phyloP scores from a whole-genome alignment of 2,329 filamentous ascomycete genomes.

The Neofusicoccum sp. region DNA sequence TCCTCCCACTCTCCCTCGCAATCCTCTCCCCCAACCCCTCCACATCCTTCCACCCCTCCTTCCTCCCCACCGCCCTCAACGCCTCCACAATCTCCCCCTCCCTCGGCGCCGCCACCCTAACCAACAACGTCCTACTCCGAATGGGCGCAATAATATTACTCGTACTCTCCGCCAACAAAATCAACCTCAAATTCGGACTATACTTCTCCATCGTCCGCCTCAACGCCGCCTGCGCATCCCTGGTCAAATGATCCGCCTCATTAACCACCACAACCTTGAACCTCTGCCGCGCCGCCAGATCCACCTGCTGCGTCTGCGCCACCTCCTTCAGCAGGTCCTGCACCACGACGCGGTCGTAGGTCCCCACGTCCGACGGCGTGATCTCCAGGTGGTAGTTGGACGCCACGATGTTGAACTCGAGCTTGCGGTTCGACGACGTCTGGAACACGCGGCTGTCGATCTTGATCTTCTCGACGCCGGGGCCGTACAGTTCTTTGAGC shows the following conservation, averaged over 20 bases:
- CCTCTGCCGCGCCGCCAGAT: constrained; percentile 80
- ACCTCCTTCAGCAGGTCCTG: constrained; percentile 97
- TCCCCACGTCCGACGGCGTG: constrained; percentile 93
- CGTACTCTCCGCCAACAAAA: constrained; percentile 90
- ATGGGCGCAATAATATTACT: constrained; percentile 99
- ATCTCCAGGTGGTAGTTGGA: constrained; percentile 98
- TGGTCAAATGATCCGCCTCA: constrained; percentile 88
- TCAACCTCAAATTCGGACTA: constrained; percentile 87
- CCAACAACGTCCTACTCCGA: constrained; percentile 82
- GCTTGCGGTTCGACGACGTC: constrained; percentile 90
- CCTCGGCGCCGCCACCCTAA: constrained; percentile 85
- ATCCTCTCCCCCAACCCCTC: constrained; percentile 78
- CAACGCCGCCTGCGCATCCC: constrained; percentile 93
- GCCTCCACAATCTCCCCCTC: constrained; percentile 81
- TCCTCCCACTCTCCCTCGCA: constrained; percentile 85
- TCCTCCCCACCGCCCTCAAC: constrained; percentile 67
- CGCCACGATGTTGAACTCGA: constrained; percentile 98
- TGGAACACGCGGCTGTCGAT: constrained; percentile 97
- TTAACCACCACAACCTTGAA: constrained; percentile 99
- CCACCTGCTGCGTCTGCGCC: constrained; percentile 98
- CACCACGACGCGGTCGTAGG: constrained; percentile 91
- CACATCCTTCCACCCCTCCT: constrained; percentile 78
- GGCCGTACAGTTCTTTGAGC: constrained; percentile 89
- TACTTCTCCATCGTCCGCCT: constrained; percentile 99
- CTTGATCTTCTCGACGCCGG: constrained; percentile 99